These are phyloP conservation scores for Tremella mesenterica DNA, from an alignment of 768 basidiomycete species.

Conservation along the genomic window DNA sequence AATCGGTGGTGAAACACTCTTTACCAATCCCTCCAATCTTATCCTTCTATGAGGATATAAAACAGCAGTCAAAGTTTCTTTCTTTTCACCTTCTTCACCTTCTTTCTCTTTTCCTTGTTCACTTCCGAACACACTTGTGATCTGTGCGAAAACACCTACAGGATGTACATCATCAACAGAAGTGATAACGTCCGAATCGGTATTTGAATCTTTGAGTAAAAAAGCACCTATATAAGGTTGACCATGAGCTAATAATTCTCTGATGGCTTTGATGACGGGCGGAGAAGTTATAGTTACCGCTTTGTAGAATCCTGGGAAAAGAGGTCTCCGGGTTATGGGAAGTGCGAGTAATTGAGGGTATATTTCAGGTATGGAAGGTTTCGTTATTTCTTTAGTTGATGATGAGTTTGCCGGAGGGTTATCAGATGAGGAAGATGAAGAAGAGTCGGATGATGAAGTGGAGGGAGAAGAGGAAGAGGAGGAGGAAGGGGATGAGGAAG, in stretches of 20 bases:
- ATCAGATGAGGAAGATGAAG: slow-evolving; percentile 10
- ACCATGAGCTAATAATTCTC: slow-evolving; percentile 92
- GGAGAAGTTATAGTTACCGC: slow-evolving; percentile 90
- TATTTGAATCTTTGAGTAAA: slow-evolving; percentile 84
- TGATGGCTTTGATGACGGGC: slow-evolving; percentile 81
- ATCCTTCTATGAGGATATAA: slow-evolving; percentile 88
- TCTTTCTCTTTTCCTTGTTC: slow-evolving; percentile 8
- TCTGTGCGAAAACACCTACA: slow-evolving; percentile 94
- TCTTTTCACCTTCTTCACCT: slow-evolving; percentile 47
- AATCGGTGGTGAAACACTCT: slow-evolving; percentile 13
- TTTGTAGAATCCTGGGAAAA: slow-evolving; percentile 97
- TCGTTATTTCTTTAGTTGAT: slow-evolving; percentile 47
- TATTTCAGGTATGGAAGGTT: slow-evolving; percentile 75
- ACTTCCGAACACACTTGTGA: slow-evolving; percentile 62
- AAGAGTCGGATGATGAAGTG: slow-evolving; percentile 4
- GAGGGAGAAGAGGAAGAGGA: slow-evolving; percentile 13
- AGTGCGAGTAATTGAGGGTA: slow-evolving; percentile 93
- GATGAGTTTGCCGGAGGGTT: not conserved
- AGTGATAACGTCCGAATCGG: slow-evolving; percentile 86
- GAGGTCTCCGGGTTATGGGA: slow-evolving; percentile 85
- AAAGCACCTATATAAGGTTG: slow-evolving; percentile 97
- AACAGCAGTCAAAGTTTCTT: slow-evolving; percentile 83
- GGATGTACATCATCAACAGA: slow-evolving; percentile 77
- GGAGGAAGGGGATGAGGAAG: slow-evolving; percentile 7
- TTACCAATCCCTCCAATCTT: slow-evolving; percentile 72